Base-by-base conservation (phyloP, 768 basidiomycete species). In the Hygrocybe coccinea region DNA sequence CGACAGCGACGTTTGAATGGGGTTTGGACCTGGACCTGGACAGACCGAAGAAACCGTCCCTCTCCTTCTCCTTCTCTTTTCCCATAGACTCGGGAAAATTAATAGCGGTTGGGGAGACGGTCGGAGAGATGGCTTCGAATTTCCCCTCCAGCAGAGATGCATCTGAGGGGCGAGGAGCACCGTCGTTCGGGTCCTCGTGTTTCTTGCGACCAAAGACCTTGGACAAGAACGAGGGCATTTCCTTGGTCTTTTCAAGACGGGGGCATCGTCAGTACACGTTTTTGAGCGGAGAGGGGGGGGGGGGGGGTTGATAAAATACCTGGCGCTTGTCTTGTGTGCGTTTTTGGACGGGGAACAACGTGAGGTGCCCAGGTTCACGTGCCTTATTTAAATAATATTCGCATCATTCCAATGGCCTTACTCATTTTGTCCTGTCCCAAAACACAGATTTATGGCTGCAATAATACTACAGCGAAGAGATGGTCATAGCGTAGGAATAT, bases 201-300 rank as follows among this genome's bases (percentile, higher is more conserved):
- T 79, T 86, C 73, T 82, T 88, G 71, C 87, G 81, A 71, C 83
- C 83, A 63, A 89, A 85, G 62, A 89, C 84, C 66, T 86, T 89
- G 69, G 84, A 82, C 65, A 89, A 70, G 75, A 89, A 87, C 59
- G 85, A 84, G 69, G 85, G 76, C 79, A 80, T 80, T 67, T 69
- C 66, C 29, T 29, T 29, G 29, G 29, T 29, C 29, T 29, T 29
- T 29, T 29, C 29, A 29, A 29, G n/a, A 29, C 29, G 4, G 29
- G 29, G 29, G 4, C 29, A 29, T 29, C 4, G 8, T 29, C 8
- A 29, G 8, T 29, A 4, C 29, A n/a, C 29, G 8, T 29, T 29
- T 29, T 29, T 8, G 29, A 29, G 4, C 29, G 8, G 29, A 29
- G 29, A 8, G 29, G 29, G 29, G 29, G 29, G 3, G 29, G 29